phyloP scores from a whole-genome alignment of 495 filamentous ascomycete genomes.

The Penicillium atrosanguineum region DNA sequence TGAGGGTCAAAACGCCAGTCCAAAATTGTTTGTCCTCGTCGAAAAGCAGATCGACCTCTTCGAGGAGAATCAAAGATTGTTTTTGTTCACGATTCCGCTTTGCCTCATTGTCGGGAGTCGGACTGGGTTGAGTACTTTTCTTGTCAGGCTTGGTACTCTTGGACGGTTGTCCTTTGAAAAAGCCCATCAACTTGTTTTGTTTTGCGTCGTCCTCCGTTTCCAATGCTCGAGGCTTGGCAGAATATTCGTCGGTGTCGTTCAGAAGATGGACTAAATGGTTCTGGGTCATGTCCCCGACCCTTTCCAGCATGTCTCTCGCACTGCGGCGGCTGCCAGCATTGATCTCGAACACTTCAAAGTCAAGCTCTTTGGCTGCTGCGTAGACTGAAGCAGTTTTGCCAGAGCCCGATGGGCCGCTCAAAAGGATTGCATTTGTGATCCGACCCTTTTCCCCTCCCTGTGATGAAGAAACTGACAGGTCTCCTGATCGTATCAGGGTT shows the following conservation, averaged over 20 bases:
- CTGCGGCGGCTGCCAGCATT: conserved; percentile 78
- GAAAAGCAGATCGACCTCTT: conserved; percentile 92
- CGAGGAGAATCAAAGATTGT: conserved; percentile 90
- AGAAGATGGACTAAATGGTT: conserved; percentile 81
- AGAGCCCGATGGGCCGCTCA: conserved; percentile 87
- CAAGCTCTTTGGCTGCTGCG: conserved; percentile 92
- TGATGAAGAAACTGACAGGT: conserved; percentile 35
- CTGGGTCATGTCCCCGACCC: conserved; percentile 91
- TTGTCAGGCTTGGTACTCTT: conserved; percentile 20
- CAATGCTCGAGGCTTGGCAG: conserved; percentile 10
- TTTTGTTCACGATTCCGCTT: conserved; percentile 64
- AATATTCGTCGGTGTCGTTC: conserved; percentile 26
- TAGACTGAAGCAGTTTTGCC: conserved; percentile 93
- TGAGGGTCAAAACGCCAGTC: conserved; percentile 72
- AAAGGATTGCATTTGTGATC: conserved; percentile 62
- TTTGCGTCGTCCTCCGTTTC: conserved; percentile 53
- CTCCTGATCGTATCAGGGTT: conserved; percentile 63
- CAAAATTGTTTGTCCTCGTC: conserved; percentile 96
- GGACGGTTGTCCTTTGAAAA: conserved; percentile 61
- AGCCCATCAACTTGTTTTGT: conserved; percentile 75
- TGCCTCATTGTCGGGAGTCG: conserved; percentile 23
- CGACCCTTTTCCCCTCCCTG: conserved; percentile 41
- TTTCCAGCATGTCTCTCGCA: conserved; percentile 87
- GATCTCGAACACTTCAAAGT: conserved; percentile 94
- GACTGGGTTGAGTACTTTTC: conserved; percentile 8